Percentiles rank a stretch among this genome's conserved stretches.
Conservation (phyloP, 2,329 filamentous ascomycete genomes). For the Westerdykella ornata region DNA sequence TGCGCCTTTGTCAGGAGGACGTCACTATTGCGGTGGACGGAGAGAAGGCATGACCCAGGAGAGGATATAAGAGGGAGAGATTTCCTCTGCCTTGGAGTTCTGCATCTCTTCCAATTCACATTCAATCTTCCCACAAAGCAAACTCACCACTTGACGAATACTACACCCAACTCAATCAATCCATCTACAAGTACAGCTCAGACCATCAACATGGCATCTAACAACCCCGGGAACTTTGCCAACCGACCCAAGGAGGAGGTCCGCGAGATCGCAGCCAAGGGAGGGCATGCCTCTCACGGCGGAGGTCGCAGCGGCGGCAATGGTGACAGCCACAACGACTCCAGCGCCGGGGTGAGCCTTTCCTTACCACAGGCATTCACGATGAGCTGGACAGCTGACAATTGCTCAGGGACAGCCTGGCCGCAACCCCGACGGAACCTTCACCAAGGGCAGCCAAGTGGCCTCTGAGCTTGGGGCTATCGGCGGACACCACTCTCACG, state of each 20-base stretch:
- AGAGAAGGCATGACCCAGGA: constrained; percentile 1
- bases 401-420: constrained; percentile 16
- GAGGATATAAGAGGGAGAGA: background rate
- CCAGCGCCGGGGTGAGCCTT: background rate
- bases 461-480: constrained; percentile 35
- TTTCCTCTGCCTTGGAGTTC: background rate
- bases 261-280: constrained; percentile 44
- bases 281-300: constrained; percentile 41
- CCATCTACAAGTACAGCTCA: background rate
- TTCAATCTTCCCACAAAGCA: constrained; percentile 2
- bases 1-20: constrained; percentile 1
- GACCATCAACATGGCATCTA: constrained; percentile 29
- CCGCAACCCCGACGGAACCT: constrained; percentile 37
- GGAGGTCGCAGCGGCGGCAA: constrained; percentile 2
- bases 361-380: background rate
- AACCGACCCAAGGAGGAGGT: constrained; percentile 48
- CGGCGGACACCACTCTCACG: constrained; percentile 32
- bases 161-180: constrained; percentile 2
- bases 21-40: constrained; percentile 2
- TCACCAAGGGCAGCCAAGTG: constrained; percentile 33
- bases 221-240: constrained; percentile 49
- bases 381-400: background rate
- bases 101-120: constrained; percentile 2
- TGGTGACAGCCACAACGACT: background rate
- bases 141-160: constrained; percentile 1